Conservation (phyloP, 345 rosid genomes). For the Brassica cretica region DNA sequence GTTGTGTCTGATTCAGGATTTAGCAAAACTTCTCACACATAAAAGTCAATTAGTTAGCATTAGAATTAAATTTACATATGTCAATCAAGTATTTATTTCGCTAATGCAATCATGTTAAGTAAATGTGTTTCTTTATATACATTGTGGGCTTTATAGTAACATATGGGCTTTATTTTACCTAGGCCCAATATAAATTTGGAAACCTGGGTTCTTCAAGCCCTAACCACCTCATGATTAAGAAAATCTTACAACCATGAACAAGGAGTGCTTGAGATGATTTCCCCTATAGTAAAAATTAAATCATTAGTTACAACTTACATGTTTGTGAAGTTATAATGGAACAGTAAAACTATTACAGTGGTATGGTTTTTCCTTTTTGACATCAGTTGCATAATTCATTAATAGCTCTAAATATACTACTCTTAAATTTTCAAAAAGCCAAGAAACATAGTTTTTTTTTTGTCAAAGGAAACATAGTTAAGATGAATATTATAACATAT, state of each 20-base stretch:
- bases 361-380: neutral
- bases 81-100: neutral
- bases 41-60: constrained; percentile 28
- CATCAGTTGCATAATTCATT: neutral
- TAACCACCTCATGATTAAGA: neutral
- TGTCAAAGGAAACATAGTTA: neutral
- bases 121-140: neutral
- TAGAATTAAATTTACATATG: neutral
- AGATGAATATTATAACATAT: neutral
- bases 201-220: neutral
- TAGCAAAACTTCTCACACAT: constrained; percentile 7
- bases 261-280: neutral
- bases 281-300: too few species aligned
- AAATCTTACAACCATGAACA: neutral
- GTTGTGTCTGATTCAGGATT: constrained; percentile 22
- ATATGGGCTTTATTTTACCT: neutral
- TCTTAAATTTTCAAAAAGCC: neutral
- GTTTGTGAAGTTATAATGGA: neutral
- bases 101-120: neutral
- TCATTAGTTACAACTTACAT: too few species aligned
- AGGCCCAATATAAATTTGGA: constrained; percentile 1
- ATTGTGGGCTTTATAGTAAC: neutral
- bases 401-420: neutral
- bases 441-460: neutral
- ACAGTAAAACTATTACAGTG: neutral